Evolutionary conservation across 2,329 filamentous ascomycete genomes (phyloP), one percentile per base, ranked within the genome.

Genomic region (Aureobasidium melanogenum): DNA sequence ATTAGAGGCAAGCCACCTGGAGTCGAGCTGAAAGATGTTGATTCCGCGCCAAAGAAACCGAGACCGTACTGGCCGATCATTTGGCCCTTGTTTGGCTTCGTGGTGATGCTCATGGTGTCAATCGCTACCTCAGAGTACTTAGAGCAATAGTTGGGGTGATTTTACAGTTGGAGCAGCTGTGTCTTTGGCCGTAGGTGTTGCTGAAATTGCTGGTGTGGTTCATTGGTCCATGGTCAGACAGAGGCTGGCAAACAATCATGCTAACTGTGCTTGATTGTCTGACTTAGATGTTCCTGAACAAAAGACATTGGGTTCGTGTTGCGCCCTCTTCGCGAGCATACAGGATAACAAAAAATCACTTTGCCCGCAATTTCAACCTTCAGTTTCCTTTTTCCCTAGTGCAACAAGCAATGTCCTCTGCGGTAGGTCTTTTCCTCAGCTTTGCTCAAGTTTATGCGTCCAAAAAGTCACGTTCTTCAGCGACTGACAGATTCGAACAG

Each of bases 151-250:
- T 38, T 38, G 32, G 12, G 4, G 19, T n/a, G 8, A 6, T 36
- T 7, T 2, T n/a, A n/a, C 15, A 7, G 2, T 17, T 1, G 5
- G 48, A 15, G 22, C 14, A n/a, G 66, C 68, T 26, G 72, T 68
- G 4, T 65, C 69, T 5, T 64, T 66, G 34, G 63, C 68, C 14
- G 62, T 70, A 47, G 66, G 67, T 55, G 67, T 67, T 36, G 65
- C 69, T 41, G 71, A 70, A 48, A 61, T 72, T 52, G 69, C 65
- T 10, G 63, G 71, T 26, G 69, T 68, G 15, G 66, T 71, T 30
- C 55, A 61, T 22, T 61, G 59, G 59, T 46, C 48, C 10, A 52
- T 38, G 2, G 36, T 61, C 17, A 61, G 59, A 34, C 39, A 55
- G 41, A 19, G 56, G 9, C 41, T 39, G 56, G 39, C 52, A 7